Evolutionary conservation across 176 grass and related monocot genomes (phyloP).

Genomic region (Saccharum spontaneum): DNA sequence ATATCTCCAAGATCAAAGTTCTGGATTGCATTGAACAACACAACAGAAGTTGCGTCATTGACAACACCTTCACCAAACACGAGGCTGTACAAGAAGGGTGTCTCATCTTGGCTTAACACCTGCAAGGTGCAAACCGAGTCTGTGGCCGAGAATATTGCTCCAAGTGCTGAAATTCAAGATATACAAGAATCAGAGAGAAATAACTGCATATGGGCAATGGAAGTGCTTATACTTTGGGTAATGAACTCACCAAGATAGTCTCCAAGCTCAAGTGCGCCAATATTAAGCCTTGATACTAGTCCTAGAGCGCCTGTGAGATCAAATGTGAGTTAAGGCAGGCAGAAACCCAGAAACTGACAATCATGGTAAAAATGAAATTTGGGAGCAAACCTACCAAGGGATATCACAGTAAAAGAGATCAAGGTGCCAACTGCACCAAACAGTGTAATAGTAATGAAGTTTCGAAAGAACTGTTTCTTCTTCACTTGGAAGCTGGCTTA

Average conservation of each 20-base stretch:
- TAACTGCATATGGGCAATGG: background rate
- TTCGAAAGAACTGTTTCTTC: conserved; percentile 89
- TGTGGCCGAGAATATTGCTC: conserved; percentile 94
- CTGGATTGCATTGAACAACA: conserved; percentile 91
- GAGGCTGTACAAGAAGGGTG: conserved; percentile 89
- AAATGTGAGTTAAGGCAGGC: background rate
- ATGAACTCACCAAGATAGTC: conserved; percentile 77
- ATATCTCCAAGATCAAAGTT: conserved; percentile 62
- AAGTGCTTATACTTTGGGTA: background rate
- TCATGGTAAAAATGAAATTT: background rate
- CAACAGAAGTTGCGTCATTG: conserved; percentile 94
- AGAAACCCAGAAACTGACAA: conserved; percentile 11
- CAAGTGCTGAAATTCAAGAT: conserved; percentile 62
- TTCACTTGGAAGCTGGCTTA: conserved; percentile 76
- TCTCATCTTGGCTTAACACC: conserved; percentile 92
- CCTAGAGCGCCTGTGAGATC: conserved; percentile 59
- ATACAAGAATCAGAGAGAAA: conserved; percentile 22
- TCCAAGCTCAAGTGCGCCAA: conserved; percentile 72
- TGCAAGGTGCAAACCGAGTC: conserved; percentile 98
- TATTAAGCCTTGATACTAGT: conserved; percentile 64
- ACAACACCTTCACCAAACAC: conserved; percentile 99
- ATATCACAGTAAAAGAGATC: conserved; percentile 79
- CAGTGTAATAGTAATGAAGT: conserved; percentile 80
- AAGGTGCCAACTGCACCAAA: conserved; percentile 79
- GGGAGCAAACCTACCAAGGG: conserved; percentile 54